Conservation (phyloP, 768 basidiomycete genomes). For the Floccularia luteovirens region DNA sequence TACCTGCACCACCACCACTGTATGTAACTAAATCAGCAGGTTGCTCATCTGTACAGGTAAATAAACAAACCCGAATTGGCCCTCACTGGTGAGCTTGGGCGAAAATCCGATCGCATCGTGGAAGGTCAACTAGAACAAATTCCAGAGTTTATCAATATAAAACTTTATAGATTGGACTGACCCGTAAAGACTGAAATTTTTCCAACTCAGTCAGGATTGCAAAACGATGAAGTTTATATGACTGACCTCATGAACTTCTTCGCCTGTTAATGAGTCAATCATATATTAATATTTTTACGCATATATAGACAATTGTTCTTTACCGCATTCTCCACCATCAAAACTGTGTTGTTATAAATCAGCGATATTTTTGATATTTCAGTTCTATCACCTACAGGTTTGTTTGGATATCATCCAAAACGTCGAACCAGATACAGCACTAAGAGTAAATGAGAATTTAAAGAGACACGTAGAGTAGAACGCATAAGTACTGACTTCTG, state of each 20-base stretch:
- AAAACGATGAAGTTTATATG: neutral
- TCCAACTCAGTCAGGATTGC: neutral
- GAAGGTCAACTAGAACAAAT: conserved; percentile 14
- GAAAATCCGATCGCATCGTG: conserved; percentile 26
- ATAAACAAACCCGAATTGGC: conserved; percentile 2
- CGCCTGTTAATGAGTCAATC: conserved; percentile 7
- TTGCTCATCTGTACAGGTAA: neutral
- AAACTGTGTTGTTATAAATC: conserved; percentile 10
- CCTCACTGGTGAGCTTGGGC: conserved; percentile 9
- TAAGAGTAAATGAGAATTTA: neutral
- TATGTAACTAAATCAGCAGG: neutral
- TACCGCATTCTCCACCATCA: conserved; percentile 22
- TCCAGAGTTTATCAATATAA: neutral
- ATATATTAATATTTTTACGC: neutral
- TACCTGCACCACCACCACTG: conserved; percentile 15
- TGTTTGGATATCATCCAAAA: conserved; percentile 24
- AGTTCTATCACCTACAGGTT: conserved; percentile 13
- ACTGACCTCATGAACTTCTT: conserved; percentile 20
- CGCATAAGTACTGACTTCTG: conserved; percentile 2
- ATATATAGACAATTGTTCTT: conserved; percentile 2
- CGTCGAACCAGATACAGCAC: conserved; percentile 26
- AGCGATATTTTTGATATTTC: neutral
- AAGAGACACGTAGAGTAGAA: neutral
- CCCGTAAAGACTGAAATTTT: conserved; percentile 11
- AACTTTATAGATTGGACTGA: conserved; percentile 4